These are phyloP conservation scores for Samsoniella hepiali DNA, from an alignment of 2,329 filamentous ascomycete species.

Conservation along the genomic window DNA sequence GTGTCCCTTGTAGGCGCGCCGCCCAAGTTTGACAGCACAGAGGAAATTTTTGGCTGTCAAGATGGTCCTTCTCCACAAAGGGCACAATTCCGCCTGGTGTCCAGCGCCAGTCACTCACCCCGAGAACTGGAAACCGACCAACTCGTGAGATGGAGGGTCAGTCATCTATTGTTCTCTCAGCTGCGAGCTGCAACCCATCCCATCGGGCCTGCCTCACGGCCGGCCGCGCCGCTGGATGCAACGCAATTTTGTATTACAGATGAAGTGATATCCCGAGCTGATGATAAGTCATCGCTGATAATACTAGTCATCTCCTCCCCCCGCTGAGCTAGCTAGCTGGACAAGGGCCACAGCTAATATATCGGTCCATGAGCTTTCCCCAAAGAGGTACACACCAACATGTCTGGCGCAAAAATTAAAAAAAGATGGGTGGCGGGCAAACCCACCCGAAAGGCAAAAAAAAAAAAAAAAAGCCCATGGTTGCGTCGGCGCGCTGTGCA, in stretches of 20 bases:
- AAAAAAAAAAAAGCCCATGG: constrained; percentile 5
- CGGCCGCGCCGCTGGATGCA: too few relatives aligned
- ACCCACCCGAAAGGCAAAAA: background rate
- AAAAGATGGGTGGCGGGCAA: constrained; percentile 9
- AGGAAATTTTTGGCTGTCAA: background rate
- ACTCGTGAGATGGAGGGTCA: background rate
- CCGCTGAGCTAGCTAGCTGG: background rate
- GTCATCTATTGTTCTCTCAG: background rate
- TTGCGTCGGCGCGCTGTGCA: background rate
- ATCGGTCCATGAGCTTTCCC: background rate
- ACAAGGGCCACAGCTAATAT: background rate
- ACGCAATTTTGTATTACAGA: too few relatives aligned
- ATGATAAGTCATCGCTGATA: background rate
- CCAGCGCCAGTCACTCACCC: too few relatives aligned
- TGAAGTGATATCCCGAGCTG: background rate
- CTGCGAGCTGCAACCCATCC: too few relatives aligned
- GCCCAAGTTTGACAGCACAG: background rate
- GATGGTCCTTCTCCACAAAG: background rate
- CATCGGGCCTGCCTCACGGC: too few relatives aligned
- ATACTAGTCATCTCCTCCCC: background rate
- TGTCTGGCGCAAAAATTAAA: background rate
- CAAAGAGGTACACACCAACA: constrained; percentile 10
- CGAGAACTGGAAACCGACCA: too few relatives aligned
- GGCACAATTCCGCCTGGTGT: background rate
- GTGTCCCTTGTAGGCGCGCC: background rate